These are phyloP conservation scores for Lavandula angustifolia DNA, from an alignment of 257 asterid genomes.

Conservation along the genomic window DNA sequence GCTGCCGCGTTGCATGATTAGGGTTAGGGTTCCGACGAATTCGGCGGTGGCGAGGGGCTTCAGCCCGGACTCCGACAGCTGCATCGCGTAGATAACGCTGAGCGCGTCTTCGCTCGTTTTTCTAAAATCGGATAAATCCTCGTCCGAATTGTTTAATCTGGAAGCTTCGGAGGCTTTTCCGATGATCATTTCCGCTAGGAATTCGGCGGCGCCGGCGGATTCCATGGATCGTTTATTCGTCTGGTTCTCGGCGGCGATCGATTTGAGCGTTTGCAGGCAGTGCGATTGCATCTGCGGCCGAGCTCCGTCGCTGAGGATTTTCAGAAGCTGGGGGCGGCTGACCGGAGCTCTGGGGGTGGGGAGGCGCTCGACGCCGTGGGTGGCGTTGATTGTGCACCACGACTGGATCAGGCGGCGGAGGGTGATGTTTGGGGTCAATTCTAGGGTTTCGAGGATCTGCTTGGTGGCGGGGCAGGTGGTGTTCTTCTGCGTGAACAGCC, in stretches of 20 bases:
- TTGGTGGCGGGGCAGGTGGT: conserved; percentile 68
- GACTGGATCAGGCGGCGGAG: conserved; percentile 83
- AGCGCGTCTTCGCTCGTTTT: conserved; percentile 46
- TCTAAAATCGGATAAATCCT: background rate
- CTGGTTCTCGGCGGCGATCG: conserved; percentile 59
- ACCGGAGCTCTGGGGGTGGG: conserved; percentile 79
- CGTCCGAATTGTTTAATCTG: background rate
- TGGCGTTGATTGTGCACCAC: conserved; percentile 75
- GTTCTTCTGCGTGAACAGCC: conserved; percentile 60
- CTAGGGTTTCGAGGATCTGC: conserved; percentile 42
- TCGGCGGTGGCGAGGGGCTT: conserved; percentile 36
- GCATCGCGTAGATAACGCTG: conserved; percentile 49
- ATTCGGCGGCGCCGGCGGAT: conserved; percentile 50
- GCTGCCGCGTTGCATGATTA: conserved; percentile 53
- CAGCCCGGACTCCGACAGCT: conserved; percentile 53
- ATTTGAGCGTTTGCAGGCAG: conserved; percentile 51
- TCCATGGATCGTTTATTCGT: conserved; percentile 68
- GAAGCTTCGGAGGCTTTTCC: conserved; percentile 13
- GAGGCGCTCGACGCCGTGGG: conserved; percentile 61
- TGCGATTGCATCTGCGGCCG: conserved; percentile 36
- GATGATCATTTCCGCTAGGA: conserved; percentile 51
- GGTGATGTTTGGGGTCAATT: conserved; percentile 69
- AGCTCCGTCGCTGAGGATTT: conserved; percentile 52
- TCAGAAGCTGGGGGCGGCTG: conserved; percentile 52
- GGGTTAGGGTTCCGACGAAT: conserved; percentile 47